Percentiles rank a stretch among this genome's conserved stretches.
Conservation (phyloP, 2,329 filamentous ascomycete genomes). For the Alternaria viburni region DNA sequence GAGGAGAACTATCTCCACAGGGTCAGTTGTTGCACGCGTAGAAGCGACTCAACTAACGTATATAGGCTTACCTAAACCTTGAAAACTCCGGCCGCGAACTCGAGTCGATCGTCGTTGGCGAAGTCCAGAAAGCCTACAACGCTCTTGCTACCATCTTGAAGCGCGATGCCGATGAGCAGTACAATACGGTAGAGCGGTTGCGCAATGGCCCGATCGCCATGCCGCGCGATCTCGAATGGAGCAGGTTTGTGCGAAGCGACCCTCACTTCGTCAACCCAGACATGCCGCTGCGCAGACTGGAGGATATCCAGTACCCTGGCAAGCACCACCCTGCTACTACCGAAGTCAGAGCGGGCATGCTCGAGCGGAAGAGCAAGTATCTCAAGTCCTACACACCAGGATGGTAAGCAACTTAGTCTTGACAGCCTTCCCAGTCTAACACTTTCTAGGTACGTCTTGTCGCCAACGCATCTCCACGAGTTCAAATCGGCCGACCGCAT, state of each 20-base stretch:
- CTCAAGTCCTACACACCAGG: slow-evolving; percentile 96
- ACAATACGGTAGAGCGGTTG: slow-evolving; percentile 78
- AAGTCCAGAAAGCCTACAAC: slow-evolving; percentile 98
- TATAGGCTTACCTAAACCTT: slow-evolving; percentile 87
- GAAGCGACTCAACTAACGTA: slow-evolving; percentile 13
- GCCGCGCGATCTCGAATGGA: slow-evolving; percentile 94
- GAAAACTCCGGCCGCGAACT: slow-evolving; percentile 94
- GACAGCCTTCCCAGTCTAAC: slow-evolving; percentile 8
- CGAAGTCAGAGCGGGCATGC: slow-evolving; percentile 86
- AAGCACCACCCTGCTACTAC: slow-evolving; percentile 81
- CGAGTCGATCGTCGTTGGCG: slow-evolving; percentile 93
- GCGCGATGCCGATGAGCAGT: slow-evolving; percentile 84
- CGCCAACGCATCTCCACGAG: slow-evolving; percentile 95
- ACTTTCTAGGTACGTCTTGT: slow-evolving; percentile 81
- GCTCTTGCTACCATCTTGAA: slow-evolving; percentile 90
- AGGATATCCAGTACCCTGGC: slow-evolving; percentile 90
- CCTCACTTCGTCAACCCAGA: slow-evolving; percentile 87
- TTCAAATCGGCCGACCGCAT: slow-evolving; percentile 98
- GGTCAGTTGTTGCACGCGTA: slow-evolving; percentile 57
- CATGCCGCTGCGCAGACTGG: slow-evolving; percentile 75
- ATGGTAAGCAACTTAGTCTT: slow-evolving; percentile 67
- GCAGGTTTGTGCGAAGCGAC: slow-evolving; percentile 77
- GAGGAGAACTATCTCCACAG: slow-evolving; percentile 97
- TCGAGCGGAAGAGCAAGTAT: slow-evolving; percentile 99
- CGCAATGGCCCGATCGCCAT: slow-evolving; percentile 87